phyloP scores from a whole-genome alignment of 495 filamentous ascomycete species.

The Beverwykella pulmonaria region DNA sequence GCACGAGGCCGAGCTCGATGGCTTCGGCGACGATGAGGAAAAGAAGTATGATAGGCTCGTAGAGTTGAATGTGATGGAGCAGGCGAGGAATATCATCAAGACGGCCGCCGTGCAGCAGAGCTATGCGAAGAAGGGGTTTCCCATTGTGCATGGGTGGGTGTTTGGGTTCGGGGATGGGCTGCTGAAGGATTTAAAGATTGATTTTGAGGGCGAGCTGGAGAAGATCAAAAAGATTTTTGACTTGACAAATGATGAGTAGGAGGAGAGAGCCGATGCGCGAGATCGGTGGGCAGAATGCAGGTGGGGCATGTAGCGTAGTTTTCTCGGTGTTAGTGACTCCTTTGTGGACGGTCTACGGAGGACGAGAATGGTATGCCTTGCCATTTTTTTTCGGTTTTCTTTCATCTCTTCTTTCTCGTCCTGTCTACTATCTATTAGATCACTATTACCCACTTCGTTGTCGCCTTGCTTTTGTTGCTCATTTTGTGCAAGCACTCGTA shows the following conservation, averaged over 20 bases:
- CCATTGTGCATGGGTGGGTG: constrained; percentile 61
- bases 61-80: constrained; percentile 63
- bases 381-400: too few relatives aligned
- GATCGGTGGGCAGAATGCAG: too few relatives aligned
- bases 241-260: constrained; percentile 14
- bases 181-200: constrained; percentile 55
- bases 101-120: constrained; percentile 59
- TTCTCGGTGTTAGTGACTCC: too few relatives aligned
- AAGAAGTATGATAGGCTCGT: constrained; percentile 58
- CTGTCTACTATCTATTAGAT: too few relatives aligned
- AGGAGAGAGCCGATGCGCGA: not conserved
- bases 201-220: constrained; percentile 46
- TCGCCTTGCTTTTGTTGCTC: too few relatives aligned
- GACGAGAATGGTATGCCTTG: too few relatives aligned
- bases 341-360: too few relatives aligned
- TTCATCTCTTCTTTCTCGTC: too few relatives aligned
- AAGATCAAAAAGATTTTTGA: constrained; percentile 60
- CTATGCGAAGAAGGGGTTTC: constrained; percentile 55
- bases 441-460: too few relatives aligned
- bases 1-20: constrained; percentile 60
- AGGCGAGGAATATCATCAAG: constrained; percentile 62
- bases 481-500: too few relatives aligned
- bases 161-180: constrained; percentile 58
- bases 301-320: too few relatives aligned
- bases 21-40: constrained; percentile 48